These are phyloP conservation scores for Flammula alnicola DNA, from an alignment of 1,284 basidiomycete species.

Conservation along the genomic window DNA sequence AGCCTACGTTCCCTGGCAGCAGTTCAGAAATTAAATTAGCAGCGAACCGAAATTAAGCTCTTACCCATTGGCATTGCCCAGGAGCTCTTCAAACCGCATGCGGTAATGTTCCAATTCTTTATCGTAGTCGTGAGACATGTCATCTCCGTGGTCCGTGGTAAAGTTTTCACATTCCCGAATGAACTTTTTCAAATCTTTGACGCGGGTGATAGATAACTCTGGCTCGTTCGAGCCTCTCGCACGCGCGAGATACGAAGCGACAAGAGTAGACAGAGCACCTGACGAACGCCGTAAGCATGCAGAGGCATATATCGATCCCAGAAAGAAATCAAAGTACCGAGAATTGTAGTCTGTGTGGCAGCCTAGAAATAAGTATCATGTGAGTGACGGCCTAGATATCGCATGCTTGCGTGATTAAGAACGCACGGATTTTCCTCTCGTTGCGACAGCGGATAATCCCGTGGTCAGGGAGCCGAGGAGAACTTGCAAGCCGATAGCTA, in stretches of 20 bases:
- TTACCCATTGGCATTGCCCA: slow-evolving; percentile 37
- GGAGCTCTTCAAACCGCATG: slow-evolving; percentile 38
- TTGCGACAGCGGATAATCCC: slow-evolving; percentile 55
- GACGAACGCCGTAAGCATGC: slow-evolving; percentile 16
- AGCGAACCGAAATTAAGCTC: background rate
- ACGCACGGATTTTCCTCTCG: slow-evolving; percentile 43
- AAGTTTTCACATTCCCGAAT: slow-evolving; percentile 63
- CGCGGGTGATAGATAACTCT: slow-evolving; percentile 54
- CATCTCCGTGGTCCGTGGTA: slow-evolving; percentile 58
- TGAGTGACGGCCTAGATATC: background rate
- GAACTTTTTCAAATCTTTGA: slow-evolving; percentile 66
- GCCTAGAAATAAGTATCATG: slow-evolving; percentile 31
- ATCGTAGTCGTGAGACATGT: slow-evolving; percentile 31
- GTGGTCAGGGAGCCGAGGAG: slow-evolving; percentile 71
- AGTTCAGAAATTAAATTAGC: background rate
- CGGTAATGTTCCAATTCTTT: slow-evolving; percentile 31
- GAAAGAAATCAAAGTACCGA: slow-evolving; percentile 33
- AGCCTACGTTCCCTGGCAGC: slow-evolving; percentile 7
- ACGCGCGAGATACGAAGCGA: slow-evolving; percentile 73
- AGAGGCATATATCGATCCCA: background rate
- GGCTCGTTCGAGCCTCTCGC: slow-evolving; percentile 70
- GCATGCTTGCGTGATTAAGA: background rate
- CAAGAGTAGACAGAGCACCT: slow-evolving; percentile 66
- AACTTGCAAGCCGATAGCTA: slow-evolving; percentile 55
- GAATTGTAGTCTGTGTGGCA: slow-evolving; percentile 41